Evolutionary conservation across 2,329 filamentous ascomycete genomes (phyloP).

Genomic region (Cladosporium austrohemisphaericum): DNA sequence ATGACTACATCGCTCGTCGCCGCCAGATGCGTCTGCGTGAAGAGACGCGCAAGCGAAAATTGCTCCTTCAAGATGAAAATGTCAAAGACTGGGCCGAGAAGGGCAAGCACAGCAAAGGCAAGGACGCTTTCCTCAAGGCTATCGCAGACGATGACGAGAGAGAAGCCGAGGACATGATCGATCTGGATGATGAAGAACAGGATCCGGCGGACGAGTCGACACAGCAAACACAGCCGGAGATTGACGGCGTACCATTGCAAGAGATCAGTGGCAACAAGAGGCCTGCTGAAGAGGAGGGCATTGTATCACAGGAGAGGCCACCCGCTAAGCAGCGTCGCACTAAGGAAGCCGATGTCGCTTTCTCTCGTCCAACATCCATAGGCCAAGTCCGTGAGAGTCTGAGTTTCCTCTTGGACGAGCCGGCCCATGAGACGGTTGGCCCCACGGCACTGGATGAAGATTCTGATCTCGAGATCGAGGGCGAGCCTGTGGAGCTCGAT

Average conservation of each 20-base stretch:
- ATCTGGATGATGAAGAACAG: constrained; percentile 58
- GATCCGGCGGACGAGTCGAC: constrained; percentile 33
- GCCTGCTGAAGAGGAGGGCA: constrained; percentile 19
- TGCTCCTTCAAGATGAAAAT: constrained; percentile 81
- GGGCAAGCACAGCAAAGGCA: constrained; percentile 55
- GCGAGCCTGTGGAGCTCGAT: constrained; percentile 26
- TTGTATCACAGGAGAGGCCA: constrained; percentile 36
- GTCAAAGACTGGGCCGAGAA: constrained; percentile 68
- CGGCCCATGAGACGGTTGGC: constrained; percentile 29
- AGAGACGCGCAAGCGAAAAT: constrained; percentile 87
- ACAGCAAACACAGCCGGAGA: constrained; percentile 23
- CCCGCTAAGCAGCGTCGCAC: constrained; percentile 31
- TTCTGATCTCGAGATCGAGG: constrained; percentile 33
- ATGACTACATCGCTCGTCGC: constrained; percentile 70
- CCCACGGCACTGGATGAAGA: constrained; percentile 50
- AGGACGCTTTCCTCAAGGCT: constrained; percentile 82
- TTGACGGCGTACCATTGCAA: constrained; percentile 18
- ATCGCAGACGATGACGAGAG: constrained; percentile 75
- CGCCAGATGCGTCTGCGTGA: constrained; percentile 79
- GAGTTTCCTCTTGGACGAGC: constrained; percentile 74
- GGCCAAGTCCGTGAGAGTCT: constrained; percentile 79
- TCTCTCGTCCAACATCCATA: constrained; percentile 65
- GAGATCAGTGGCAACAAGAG: constrained; percentile 32
- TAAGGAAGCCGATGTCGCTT: constrained; percentile 34
- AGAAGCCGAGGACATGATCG: constrained; percentile 60